These are phyloP conservation scores for Fusarium pseudonygamai DNA, from an alignment of 2,329 filamentous ascomycete species.

Conservation along the genomic window DNA sequence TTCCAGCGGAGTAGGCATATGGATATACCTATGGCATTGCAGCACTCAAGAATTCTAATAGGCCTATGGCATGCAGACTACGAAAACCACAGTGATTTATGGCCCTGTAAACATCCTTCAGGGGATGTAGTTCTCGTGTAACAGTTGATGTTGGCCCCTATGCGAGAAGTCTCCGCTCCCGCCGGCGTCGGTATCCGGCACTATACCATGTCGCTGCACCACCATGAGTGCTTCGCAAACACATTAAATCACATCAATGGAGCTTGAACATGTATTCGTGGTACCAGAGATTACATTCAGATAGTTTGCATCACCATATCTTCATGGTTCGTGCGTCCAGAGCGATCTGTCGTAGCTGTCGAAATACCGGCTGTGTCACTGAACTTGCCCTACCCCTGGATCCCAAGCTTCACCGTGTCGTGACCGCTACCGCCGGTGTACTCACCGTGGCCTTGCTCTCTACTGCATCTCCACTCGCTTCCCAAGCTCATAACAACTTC, in stretches of 20 bases:
- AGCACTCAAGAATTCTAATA: neutral
- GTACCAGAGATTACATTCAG: neutral
- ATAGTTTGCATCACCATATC: neutral
- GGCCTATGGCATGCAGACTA: neutral
- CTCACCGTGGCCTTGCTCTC: neutral
- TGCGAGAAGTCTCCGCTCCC: constrained; percentile 3
- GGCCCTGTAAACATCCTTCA: neutral
- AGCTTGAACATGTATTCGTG: too few relatives aligned
- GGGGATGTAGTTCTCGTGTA: neutral
- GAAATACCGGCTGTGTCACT: neutral
- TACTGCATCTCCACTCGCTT: neutral
- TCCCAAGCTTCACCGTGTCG: neutral
- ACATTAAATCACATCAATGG: neutral
- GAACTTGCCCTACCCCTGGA: neutral
- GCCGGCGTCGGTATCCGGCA: neutral
- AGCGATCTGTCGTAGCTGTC: neutral
- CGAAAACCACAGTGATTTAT: neutral
- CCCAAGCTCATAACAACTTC: neutral
- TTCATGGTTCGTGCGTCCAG: neutral
- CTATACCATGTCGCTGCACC: neutral
- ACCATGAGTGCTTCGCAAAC: neutral
- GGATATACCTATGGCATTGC: neutral
- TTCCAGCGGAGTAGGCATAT: neutral
- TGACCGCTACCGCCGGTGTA: neutral
- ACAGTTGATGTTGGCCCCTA: neutral